Base-by-base conservation (phyloP, 345 rosid genomes). In the Aethionema arabicum region DNA sequence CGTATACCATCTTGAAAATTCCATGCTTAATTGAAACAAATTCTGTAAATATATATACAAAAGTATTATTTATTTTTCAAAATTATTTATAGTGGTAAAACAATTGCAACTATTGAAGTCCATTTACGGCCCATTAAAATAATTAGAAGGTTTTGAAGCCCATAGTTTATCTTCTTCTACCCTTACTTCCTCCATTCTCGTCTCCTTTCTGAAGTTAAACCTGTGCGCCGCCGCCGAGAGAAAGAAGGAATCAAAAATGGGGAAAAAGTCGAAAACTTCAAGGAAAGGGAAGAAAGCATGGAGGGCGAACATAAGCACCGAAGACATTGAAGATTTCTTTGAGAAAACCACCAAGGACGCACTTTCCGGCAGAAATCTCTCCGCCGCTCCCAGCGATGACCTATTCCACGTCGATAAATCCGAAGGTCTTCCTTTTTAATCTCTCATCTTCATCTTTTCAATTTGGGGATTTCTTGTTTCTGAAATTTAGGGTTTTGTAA, bases 231-330 rank as follows among this genome's bases (percentile, higher is more conserved):
- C 74, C 74, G 32, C 53, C 43, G 50, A 43, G 65, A 41, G 30
- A 38, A 10, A 41, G 14, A 58, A 11, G 32, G 59, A 40, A 43
- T 10, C n/a, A 50, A 70, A 54, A 73, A 86, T 87, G 95, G 88
- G 91, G 64, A 89, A 86, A 80, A 78, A 52, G 46, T 45, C 86
- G 2, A 92, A 87, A 59, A 79, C 77, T 14, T 89, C 97, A 27
- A 80, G 97, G 71, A 93, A 93, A 73, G 95, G 96, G 13, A 90
- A 93, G 70, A 93, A 93, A 67, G 97, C 88, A 29, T 93, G 99
- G 99, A 85, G 97, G 59, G 96, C 91, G 0, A 93, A 90, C 80
- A 93, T 85, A 36, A 93, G 95, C 77, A 85, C 95, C 0, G 86
- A 79, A 48, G 96, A 89, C 55, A 77, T 87, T 36, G 80, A 79